Conservation (phyloP, 352 stramenopile species). For the Phytopythium montanum region DNA sequence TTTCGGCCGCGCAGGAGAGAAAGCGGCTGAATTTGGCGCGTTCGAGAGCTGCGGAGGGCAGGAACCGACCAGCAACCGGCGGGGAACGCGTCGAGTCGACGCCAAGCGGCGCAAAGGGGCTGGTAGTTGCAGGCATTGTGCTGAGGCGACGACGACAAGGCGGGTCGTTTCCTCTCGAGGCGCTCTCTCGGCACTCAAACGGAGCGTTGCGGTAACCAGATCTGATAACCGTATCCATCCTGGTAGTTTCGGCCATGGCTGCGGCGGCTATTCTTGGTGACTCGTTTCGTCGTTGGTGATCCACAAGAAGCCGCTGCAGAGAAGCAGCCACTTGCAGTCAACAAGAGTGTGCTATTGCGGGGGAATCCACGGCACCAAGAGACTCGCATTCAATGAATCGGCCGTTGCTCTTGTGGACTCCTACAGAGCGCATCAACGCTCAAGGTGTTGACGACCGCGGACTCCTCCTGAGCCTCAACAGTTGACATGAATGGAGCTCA, state of each 20-base stretch:
- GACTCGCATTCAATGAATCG: not conserved
- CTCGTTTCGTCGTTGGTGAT: not conserved
- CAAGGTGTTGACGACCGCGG: not conserved
- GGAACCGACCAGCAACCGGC: not conserved
- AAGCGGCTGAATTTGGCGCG: not conserved
- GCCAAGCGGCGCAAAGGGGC: not conserved
- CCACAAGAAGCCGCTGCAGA: not conserved
- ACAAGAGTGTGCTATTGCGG: not conserved
- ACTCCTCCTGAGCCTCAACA: not conserved
- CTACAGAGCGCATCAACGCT: not conserved
- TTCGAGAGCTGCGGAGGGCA: not conserved
- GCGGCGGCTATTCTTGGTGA: not conserved
- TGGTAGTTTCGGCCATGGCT: not conserved
- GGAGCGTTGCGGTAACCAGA: slow-evolving; percentile 2
- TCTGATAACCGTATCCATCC: slow-evolving; percentile 8
- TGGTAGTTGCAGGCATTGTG: not conserved
- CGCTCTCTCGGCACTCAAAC: not conserved
- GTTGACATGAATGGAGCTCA: not conserved
- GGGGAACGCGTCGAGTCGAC: not conserved
- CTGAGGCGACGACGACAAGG: not conserved
- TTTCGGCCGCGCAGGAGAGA: not conserved
- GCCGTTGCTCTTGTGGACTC: not conserved
- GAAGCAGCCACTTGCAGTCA: too few relatives aligned
- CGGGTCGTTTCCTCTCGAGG: not conserved
- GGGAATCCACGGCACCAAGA: not conserved